Base-by-base conservation (phyloP, 768 basidiomycete genomes). In the Trametopsis cervina region DNA sequence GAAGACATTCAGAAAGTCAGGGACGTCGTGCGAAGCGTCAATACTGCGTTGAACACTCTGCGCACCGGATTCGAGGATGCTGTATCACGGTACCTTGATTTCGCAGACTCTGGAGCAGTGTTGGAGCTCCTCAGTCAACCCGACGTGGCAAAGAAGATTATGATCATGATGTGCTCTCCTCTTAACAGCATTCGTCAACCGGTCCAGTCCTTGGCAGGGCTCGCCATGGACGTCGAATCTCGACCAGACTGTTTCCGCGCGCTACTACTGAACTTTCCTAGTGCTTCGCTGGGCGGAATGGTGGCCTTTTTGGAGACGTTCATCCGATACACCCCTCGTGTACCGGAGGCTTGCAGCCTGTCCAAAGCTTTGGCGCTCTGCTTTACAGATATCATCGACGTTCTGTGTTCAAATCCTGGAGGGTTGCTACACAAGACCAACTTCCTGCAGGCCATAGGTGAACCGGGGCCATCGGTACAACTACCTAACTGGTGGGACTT, bases 351-450 rank as follows among this genome's bases (percentile, higher is more conserved):
- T 0, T 91, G 89, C 60, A 82, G 76, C 42, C 61, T 92, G n/a
- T 89, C 96, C 4, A 89, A 88, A 57, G 83, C 89, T 17, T 77
- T 97, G 20, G 96, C 96, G 15, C 82, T 85, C 2, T 95, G 93
- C 64, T 76, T 97, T 57, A 89, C 90, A 11, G 96, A 99, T 59
- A 78, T 96, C 49, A 77, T 97, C 48, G 93, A 97, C 29, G 84
- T 84, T 4, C 75, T 98, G 1, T 95, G 91, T 59, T 75, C 81
- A 7, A 74, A 69, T 29, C 77, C 76, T 1, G 80, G 81, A 54
- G 89, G 89, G 11, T 69, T 94, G 4, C 67, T 94, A 4, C 80
- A 80, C 56, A 71, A 75, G 27, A 49, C 65, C 4, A 49, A 55
- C 13, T 89, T 83, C 59, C 62, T 85, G 42, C 71, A 66, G 33